Evolutionary conservation across 2,329 filamentous ascomycete species (phyloP).

Genomic region (Alternaria burnsii): DNA sequence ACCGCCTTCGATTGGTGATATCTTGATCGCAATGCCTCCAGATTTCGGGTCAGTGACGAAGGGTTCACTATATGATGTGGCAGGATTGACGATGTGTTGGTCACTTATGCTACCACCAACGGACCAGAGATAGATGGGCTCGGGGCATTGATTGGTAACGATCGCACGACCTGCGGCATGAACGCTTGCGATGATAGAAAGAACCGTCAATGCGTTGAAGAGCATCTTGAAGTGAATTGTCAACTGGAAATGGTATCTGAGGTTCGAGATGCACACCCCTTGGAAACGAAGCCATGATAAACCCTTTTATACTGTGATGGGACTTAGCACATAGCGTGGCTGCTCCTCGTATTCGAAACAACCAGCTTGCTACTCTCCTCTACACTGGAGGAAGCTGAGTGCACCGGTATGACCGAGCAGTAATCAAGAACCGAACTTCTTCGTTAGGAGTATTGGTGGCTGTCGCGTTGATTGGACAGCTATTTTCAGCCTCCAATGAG

Average conservation of each 20-base stretch:
- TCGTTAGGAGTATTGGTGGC: slow-evolving; percentile 13
- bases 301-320: not conserved
- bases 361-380: slow-evolving; percentile 1
- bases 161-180: slow-evolving; percentile 41
- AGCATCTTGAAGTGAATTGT: slow-evolving; percentile 19
- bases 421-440: slow-evolving; percentile 13
- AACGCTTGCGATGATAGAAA: slow-evolving; percentile 16
- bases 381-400: not conserved
- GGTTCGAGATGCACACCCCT: not conserved
- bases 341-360: not conserved
- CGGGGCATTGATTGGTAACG: slow-evolving; percentile 43
- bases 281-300: not conserved
- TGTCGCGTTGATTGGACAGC: slow-evolving; percentile 23
- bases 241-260: not conserved
- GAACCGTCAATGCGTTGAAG: slow-evolving; percentile 21
- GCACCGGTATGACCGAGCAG: not conserved
- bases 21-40: slow-evolving; percentile 37
- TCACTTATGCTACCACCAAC: slow-evolving; percentile 31
- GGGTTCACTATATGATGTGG: slow-evolving; percentile 37
- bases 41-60: slow-evolving; percentile 33
- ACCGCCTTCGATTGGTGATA: slow-evolving; percentile 29
- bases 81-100: slow-evolving; percentile 26
- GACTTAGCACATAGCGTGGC: not conserved
- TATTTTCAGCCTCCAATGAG: slow-evolving; percentile 24
- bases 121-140: slow-evolving; percentile 41